Percentiles rank a stretch among this genome's conserved stretches.
Evolutionary conservation across 495 filamentous ascomycete genomes (phyloP).

Genomic region (Trichocladium uniseriatum): DNA sequence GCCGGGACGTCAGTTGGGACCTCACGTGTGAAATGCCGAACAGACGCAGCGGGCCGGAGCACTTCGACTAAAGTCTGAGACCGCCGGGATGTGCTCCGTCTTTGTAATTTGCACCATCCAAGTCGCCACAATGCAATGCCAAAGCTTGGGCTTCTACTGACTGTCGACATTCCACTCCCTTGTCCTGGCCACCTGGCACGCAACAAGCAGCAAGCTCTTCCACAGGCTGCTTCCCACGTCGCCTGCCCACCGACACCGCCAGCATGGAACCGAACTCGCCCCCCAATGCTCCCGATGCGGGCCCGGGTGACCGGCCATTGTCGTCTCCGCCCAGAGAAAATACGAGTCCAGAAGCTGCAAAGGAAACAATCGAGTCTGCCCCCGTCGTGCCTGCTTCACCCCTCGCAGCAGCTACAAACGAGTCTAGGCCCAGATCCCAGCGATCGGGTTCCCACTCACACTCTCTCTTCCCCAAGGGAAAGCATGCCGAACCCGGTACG

Average conservation of each 20-base stretch:
- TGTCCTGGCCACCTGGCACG: background rate
- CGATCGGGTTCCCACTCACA: constrained; percentile 18
- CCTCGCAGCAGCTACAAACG: background rate
- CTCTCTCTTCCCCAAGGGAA: constrained; percentile 37
- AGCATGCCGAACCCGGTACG: constrained; percentile 45
- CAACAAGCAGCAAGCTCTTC: background rate
- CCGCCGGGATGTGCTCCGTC: background rate
- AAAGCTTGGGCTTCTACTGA: background rate
- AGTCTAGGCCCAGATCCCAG: constrained; percentile 9
- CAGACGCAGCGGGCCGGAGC: background rate
- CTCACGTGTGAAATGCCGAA: background rate
- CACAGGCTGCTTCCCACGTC: too few species aligned
- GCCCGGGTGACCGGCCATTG: background rate
- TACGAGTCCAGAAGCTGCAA: background rate
- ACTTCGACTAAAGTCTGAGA: background rate
- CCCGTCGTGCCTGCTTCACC: background rate
- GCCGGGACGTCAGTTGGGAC: background rate
- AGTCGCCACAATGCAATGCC: background rate
- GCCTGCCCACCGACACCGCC: background rate
- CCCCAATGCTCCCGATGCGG: background rate
- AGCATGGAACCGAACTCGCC: constrained; percentile 10
- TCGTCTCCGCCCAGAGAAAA: background rate
- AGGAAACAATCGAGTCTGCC: background rate
- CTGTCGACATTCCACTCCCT: background rate
- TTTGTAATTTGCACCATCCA: background rate